A percentile compares a stretch with the other conserved stretches of the same genome.
Conservation (phyloP, 805 yeast genomes). For the Blastobotrys chiropterorum region DNA sequence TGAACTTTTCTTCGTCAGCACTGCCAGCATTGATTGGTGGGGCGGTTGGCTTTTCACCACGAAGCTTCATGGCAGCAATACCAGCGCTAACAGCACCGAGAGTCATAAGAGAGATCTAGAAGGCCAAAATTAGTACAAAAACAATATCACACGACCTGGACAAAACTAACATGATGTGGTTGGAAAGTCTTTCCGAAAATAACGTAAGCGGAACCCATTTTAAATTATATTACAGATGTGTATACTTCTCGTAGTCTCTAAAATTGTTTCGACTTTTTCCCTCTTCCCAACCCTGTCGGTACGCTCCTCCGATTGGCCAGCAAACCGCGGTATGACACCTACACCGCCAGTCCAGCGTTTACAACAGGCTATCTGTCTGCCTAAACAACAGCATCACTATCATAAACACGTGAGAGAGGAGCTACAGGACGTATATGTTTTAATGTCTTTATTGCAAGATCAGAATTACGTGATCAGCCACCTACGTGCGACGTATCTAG, state of each 20-base stretch:
- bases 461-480: slow-evolving; percentile 28
- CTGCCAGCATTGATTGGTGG: slow-evolving; percentile 72
- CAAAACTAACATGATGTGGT: slow-evolving; percentile 61
- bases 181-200: slow-evolving; percentile 80
- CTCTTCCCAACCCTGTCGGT: not conserved
- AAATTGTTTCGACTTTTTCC: not conserved
- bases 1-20: slow-evolving; percentile 86
- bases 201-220: slow-evolving; percentile 79
- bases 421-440: not conserved
- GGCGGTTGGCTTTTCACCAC: slow-evolving; percentile 50
- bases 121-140: slow-evolving; percentile 1
- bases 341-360: not conserved
- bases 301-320: not conserved
- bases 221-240: slow-evolving; percentile 7
- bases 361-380: not conserved
- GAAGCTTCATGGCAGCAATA: slow-evolving; percentile 66
- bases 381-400: not conserved
- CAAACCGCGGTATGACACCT: not conserved
- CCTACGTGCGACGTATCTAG: slow-evolving; percentile 27
- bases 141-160: not conserved
- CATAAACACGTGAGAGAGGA: not conserved
- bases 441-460: slow-evolving; percentile 28
- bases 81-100: slow-evolving; percentile 60
- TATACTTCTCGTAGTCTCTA: not conserved
- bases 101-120: slow-evolving; percentile 73